Evolutionary conservation across 768 basidiomycete genomes (phyloP).

Genomic region (Porphyrellus cyaneotinctus): DNA sequence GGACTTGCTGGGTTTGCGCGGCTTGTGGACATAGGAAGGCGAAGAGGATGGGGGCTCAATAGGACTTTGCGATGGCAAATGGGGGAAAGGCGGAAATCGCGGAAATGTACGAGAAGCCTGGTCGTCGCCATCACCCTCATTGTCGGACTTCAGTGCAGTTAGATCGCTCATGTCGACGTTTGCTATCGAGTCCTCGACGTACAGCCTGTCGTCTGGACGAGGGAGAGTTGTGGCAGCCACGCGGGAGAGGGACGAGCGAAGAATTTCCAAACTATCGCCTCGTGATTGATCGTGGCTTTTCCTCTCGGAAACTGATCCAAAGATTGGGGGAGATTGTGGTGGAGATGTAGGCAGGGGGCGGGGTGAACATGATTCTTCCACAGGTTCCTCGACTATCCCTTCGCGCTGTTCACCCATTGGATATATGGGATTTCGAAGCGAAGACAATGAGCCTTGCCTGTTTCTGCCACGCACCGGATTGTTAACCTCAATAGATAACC

Average conservation of each 20-base stretch:
- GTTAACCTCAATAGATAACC: conserved; percentile 14
- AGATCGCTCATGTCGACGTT: conserved; percentile 32
- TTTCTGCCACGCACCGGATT: conserved; percentile 14
- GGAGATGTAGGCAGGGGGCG: background rate
- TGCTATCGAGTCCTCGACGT: conserved; percentile 26
- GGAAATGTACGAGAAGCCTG: conserved; percentile 25
- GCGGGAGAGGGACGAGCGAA: conserved; percentile 16
- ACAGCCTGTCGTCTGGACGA: conserved; percentile 1
- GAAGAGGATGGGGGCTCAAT: background rate
- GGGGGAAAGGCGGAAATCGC: conserved; percentile 24
- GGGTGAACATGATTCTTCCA: background rate
- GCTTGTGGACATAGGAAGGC: conserved; percentile 21
- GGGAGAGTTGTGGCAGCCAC: background rate
- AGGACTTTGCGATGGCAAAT: conserved; percentile 9
- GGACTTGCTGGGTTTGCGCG: conserved; percentile 23
- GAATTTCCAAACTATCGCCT: conserved; percentile 21
- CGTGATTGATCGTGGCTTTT: conserved; percentile 8
- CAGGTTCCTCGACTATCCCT: conserved; percentile 20
- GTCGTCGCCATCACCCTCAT: conserved; percentile 26
- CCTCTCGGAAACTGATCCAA: conserved; percentile 6
- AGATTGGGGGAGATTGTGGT: conserved; percentile 1
- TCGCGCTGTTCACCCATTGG: conserved; percentile 7
- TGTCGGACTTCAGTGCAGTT: conserved; percentile 27
- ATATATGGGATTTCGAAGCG: conserved; percentile 23
- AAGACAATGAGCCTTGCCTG: conserved; percentile 29